A percentile compares a stretch with the other conserved stretches of the same genome.
phyloP scores from a whole-genome alignment of 345 rosid species.

The Mercurialis annua region DNA sequence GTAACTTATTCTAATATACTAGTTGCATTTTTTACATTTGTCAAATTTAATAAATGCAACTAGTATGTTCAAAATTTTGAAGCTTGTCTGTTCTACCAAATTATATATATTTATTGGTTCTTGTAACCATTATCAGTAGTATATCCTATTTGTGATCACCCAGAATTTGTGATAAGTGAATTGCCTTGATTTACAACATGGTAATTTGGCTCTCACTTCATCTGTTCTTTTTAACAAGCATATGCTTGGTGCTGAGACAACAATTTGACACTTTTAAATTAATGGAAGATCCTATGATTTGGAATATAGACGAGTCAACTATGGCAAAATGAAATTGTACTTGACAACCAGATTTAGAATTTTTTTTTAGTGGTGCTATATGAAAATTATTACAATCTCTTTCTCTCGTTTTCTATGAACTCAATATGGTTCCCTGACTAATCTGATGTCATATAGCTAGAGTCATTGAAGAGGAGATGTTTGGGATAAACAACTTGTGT shows the following conservation, averaged over 20 bases:
- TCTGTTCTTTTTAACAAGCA: not conserved
- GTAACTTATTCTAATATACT: not conserved
- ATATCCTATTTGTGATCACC: not conserved
- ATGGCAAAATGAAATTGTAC: too few species aligned
- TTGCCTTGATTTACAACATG: not conserved
- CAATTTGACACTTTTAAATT: not conserved
- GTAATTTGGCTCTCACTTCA: not conserved
- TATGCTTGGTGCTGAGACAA: not conserved
- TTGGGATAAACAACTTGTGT: constrained; percentile 76
- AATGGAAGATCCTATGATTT: not conserved
- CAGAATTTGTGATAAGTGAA: not conserved
- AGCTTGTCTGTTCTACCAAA: not conserved
- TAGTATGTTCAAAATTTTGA: too few species aligned
- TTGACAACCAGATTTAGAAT: too few species aligned
- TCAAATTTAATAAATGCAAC: not conserved
- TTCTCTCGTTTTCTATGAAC: constrained; percentile 3
- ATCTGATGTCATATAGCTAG: constrained; percentile 56
- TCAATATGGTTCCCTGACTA: constrained; percentile 21
- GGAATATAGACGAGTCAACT: too few species aligned
- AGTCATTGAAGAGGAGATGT: constrained; percentile 91
- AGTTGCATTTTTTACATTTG: not conserved
- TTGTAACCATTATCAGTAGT: not conserved
- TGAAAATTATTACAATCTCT: not conserved
- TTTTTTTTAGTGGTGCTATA: too few species aligned
- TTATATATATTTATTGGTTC: not conserved